These are phyloP conservation scores for Podospora bellae-mahoneyi DNA, from an alignment of 495 filamentous ascomycete species.

Conservation along the genomic window DNA sequence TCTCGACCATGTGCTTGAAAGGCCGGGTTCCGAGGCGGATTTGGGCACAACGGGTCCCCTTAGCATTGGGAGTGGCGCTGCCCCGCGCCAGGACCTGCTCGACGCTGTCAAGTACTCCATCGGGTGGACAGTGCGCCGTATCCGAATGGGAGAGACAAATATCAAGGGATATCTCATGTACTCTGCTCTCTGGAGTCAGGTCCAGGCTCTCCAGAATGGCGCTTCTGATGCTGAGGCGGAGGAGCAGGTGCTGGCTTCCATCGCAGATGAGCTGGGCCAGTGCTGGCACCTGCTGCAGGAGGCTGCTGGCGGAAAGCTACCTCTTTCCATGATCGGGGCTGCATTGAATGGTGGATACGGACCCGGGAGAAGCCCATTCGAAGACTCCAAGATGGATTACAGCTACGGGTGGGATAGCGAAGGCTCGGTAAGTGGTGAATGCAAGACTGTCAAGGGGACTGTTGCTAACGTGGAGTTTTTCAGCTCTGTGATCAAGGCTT, in stretches of 20 bases:
- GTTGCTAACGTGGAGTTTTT: constrained; percentile 1
- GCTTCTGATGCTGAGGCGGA: constrained; percentile 30
- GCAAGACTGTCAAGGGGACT: background rate
- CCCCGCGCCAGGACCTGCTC: constrained; percentile 45
- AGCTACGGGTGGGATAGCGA: constrained; percentile 16
- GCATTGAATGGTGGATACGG: constrained; percentile 9
- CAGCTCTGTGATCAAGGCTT: constrained; percentile 23
- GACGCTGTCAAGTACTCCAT: constrained; percentile 47
- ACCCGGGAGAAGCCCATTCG: background rate
- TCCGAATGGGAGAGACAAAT: constrained; percentile 55
- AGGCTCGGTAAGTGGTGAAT: constrained; percentile 23
- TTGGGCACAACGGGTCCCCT: constrained; percentile 25
- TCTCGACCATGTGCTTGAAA: constrained; percentile 26
- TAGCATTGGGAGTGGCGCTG: constrained; percentile 28
- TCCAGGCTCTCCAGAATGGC: constrained; percentile 39
- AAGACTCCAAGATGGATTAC: constrained; percentile 8
- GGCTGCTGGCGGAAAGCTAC: constrained; percentile 7
- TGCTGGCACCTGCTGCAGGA: constrained; percentile 27
- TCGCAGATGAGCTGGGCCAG: constrained; percentile 25
- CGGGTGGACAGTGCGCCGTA: constrained; percentile 40
- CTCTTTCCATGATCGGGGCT: background rate
- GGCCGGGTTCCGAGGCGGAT: constrained; percentile 24
- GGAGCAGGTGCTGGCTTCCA: constrained; percentile 23
- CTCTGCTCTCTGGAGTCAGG: constrained; percentile 42
- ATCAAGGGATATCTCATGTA: constrained; percentile 53